Conservation (phyloP, 2,329 filamentous ascomycete genomes). For the Huntiella omanensis region DNA sequence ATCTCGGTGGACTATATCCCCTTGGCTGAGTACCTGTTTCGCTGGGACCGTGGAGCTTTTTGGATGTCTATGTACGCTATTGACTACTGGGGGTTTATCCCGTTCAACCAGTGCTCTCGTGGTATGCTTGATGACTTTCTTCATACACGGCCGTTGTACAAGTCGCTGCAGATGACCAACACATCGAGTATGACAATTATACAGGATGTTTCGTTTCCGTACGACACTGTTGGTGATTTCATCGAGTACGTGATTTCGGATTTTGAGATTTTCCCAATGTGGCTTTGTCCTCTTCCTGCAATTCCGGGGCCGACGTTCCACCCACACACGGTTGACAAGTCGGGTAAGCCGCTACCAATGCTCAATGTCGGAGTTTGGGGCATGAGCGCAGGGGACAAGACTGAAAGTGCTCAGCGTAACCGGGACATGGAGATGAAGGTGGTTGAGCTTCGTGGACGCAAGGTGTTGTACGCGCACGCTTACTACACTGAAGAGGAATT, state of each 20-base stretch:
- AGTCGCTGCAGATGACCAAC: constrained; percentile 42
- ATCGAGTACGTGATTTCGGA: constrained; percentile 27
- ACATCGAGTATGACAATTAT: constrained; percentile 42
- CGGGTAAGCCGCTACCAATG: constrained; percentile 16
- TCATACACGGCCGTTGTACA: constrained; percentile 46
- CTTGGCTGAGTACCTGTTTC: constrained; percentile 47
- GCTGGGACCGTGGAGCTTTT: constrained; percentile 51
- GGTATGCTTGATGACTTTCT: constrained; percentile 42
- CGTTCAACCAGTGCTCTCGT: constrained; percentile 45
- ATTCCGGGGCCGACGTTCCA: constrained; percentile 15
- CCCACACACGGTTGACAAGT: constrained; percentile 17
- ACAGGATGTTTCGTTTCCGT: constrained; percentile 41
- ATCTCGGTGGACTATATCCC: constrained; percentile 35
- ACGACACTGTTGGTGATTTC: constrained; percentile 24
- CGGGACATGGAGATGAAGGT: constrained; percentile 41
- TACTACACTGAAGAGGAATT: constrained; percentile 52
- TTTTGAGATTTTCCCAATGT: constrained; percentile 32
- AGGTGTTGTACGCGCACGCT: constrained; percentile 52
- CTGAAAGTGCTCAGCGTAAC: constrained; percentile 22
- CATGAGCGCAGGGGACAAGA: constrained; percentile 22
- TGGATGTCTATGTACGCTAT: constrained; percentile 47
- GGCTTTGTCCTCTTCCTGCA: constrained; percentile 36
- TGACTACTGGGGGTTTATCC: constrained; percentile 38
- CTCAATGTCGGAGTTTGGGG: constrained; percentile 50
- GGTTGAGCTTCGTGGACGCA: constrained; percentile 41